Conservation (phyloP, 106 monocot genomes). For the Apostasia ramifera region DNA sequence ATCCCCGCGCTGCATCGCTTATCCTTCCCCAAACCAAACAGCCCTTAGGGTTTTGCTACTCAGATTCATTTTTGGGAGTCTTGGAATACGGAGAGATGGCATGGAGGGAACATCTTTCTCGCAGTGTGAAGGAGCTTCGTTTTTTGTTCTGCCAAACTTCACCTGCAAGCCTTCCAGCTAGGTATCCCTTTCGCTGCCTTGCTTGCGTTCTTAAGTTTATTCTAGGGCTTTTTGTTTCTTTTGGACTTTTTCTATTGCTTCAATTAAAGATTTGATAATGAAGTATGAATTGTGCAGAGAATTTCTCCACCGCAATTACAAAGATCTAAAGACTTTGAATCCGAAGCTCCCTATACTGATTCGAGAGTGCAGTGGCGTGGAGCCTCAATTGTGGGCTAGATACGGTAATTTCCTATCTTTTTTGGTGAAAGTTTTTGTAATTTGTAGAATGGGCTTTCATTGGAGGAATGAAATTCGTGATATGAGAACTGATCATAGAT, state of each 20-base stretch:
- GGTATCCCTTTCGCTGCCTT: constrained; percentile 27
- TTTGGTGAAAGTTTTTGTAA: too few species aligned
- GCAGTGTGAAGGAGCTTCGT: constrained; percentile 69
- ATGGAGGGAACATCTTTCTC: constrained; percentile 7
- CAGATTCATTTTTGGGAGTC: too few species aligned
- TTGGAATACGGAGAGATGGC: not conserved
- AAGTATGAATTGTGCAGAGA: constrained; percentile 33
- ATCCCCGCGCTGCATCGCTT: too few species aligned
- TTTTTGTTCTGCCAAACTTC: constrained; percentile 95
- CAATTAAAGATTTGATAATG: not conserved
- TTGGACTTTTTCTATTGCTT: not conserved
- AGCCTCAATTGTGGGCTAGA: constrained; percentile 94
- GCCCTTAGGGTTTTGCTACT: too few species aligned
- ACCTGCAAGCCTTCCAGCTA: constrained; percentile 50
- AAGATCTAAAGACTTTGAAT: constrained; percentile 82
- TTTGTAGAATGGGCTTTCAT: too few species aligned
- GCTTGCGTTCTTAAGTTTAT: not conserved
- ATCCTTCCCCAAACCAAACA: too few species aligned
- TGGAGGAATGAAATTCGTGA: too few species aligned
- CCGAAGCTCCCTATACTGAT: constrained; percentile 83
- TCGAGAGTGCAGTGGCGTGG: constrained; percentile 75
- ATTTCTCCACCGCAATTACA: constrained; percentile 76
- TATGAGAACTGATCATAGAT: too few species aligned
- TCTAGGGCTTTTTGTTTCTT: not conserved
- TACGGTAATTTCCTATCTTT: constrained; percentile 41